phyloP scores from a whole-genome alignment of 1,284 basidiomycete species.

The Trametes polyzona region DNA sequence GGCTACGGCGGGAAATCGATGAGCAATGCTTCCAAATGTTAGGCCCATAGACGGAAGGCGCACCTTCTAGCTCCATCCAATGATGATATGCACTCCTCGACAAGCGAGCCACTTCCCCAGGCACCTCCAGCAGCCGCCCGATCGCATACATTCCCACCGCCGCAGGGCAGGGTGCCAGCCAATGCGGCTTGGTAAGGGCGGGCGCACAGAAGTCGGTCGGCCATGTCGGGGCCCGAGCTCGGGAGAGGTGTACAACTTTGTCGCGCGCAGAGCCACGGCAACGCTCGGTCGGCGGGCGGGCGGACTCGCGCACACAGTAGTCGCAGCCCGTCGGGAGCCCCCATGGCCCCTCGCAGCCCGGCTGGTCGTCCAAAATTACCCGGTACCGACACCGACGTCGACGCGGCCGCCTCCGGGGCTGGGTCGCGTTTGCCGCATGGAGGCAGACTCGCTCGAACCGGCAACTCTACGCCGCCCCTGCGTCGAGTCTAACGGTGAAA shows the following conservation, averaged over 20 bases:
- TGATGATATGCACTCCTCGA: neutral
- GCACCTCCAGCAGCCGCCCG: constrained; percentile 12
- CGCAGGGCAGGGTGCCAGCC: too few species aligned
- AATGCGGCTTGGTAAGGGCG: constrained; percentile 9
- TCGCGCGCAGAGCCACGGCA: constrained; percentile 10
- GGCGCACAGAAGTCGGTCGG: constrained; percentile 1
- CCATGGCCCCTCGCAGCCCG: too few species aligned
- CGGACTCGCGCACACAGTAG: neutral
- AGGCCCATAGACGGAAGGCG: constrained; percentile 6
- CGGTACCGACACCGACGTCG: neutral
- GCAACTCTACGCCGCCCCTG: constrained; percentile 23
- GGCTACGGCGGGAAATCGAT: constrained; percentile 3
- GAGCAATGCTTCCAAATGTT: neutral
- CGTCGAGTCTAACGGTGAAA: constrained; percentile 26
- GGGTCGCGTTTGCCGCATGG: neutral
- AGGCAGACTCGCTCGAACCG: constrained; percentile 20
- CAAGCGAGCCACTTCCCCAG: constrained; percentile 16
- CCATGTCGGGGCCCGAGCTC: constrained; percentile 7
- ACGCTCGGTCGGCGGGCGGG: constrained; percentile 12
- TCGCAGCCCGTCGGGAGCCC: too few species aligned
- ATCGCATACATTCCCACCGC: constrained; percentile 8
- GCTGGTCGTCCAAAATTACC: neutral
- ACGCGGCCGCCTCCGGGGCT: neutral
- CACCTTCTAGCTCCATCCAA: constrained; percentile 8
- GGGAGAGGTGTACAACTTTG: constrained; percentile 3